Evolutionary conservation across 31 red algal species (phyloP).

Genomic region (Odonthalia washingtoniensis): DNA sequence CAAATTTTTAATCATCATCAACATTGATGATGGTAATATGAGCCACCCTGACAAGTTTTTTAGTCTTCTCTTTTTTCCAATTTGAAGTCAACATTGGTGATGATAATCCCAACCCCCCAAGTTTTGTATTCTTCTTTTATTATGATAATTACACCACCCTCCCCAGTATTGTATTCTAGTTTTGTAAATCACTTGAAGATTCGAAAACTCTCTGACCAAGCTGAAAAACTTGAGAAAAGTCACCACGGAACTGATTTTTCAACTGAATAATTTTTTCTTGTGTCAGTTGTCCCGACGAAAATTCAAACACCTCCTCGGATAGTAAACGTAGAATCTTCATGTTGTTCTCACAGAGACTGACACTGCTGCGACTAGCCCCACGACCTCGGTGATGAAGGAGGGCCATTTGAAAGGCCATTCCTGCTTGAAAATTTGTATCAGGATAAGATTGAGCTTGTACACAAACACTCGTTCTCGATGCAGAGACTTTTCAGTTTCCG

Average conservation of each 20-base stretch:
- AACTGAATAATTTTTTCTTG: slow-evolving; percentile 86
- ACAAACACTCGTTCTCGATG: slow-evolving; percentile 77
- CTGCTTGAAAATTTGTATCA: slow-evolving; percentile 94
- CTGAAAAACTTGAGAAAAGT: slow-evolving; percentile 90
- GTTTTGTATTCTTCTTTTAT: too few species aligned
- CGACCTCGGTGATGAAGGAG: slow-evolving; percentile 90
- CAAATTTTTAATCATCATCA: too few species aligned
- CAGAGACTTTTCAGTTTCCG: slow-evolving; percentile 72
- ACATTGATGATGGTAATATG: too few species aligned
- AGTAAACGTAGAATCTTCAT: slow-evolving; percentile 93
- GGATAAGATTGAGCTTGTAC: slow-evolving; percentile 92
- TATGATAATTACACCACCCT: too few species aligned
- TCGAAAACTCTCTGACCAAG: slow-evolving; percentile 95
- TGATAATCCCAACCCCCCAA: too few species aligned
- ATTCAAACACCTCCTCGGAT: slow-evolving; percentile 98
- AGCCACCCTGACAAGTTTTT: too few species aligned
- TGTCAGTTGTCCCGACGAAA: slow-evolving; percentile 91
- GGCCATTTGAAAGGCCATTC: slow-evolving; percentile 97
- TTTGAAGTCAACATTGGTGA: too few species aligned
- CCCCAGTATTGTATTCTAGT: too few species aligned
- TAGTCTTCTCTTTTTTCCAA: too few species aligned
- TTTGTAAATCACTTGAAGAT: slow-evolving; percentile 64
- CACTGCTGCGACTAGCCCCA: slow-evolving; percentile 81
- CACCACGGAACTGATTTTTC: slow-evolving; percentile 95
- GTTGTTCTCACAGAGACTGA: slow-evolving; percentile 98